phyloP scores from a whole-genome alignment of 306 rosid species.

The Arachis stenosperma region DNA sequence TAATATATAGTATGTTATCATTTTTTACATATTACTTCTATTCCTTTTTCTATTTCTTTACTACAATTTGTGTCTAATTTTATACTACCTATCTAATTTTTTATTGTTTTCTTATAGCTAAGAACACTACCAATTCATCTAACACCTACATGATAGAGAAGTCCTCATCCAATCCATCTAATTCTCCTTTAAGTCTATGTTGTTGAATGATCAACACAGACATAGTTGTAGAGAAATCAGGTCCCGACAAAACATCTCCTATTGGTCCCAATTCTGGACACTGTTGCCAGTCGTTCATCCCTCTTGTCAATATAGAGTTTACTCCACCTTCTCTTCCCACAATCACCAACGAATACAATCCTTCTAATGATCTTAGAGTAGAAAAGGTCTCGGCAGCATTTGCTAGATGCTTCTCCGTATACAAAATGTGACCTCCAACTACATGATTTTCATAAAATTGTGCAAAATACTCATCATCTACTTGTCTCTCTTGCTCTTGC shows the following conservation, averaged over 20 bases:
- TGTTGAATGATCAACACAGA: constrained; percentile 85
- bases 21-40: constrained; percentile 31
- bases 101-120: background rate
- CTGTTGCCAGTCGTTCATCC: constrained; percentile 91
- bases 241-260: constrained; percentile 83
- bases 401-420: constrained; percentile 71
- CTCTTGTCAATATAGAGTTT: constrained; percentile 66
- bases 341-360: constrained; percentile 66
- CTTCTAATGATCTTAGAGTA: constrained; percentile 68
- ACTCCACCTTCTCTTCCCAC: constrained; percentile 81
- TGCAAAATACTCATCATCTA: constrained; percentile 74
- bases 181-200: constrained; percentile 66
- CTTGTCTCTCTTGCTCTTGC: constrained; percentile 61
- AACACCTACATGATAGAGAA: constrained; percentile 63
- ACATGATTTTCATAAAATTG: constrained; percentile 66
- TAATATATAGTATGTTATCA: constrained; percentile 18
- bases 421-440: constrained; percentile 55
- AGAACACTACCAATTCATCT: constrained; percentile 10
- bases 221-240: constrained; percentile 59
- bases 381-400: constrained; percentile 73
- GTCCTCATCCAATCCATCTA: constrained; percentile 84
- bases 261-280: constrained; percentile 85
- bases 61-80: constrained; percentile 26
- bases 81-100: background rate
- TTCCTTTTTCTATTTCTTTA: constrained; percentile 24